These are phyloP conservation scores for Candida mattraensis DNA, from an alignment of 805 yeast species.

Conservation along the genomic window DNA sequence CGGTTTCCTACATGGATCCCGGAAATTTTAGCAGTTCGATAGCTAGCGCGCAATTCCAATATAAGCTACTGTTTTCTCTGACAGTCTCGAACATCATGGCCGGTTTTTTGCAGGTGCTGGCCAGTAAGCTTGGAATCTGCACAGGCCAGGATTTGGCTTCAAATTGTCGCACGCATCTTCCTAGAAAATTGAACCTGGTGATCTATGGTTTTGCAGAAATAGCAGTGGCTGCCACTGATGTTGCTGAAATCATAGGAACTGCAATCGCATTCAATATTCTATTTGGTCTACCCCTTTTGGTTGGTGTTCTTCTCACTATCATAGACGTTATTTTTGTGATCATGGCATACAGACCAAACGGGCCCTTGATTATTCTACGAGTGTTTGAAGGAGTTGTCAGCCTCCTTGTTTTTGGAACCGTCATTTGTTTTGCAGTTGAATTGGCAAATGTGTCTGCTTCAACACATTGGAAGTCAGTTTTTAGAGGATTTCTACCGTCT, in stretches of 20 bases:
- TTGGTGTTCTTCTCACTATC: conserved; percentile 83
- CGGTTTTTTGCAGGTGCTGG: conserved; percentile 77
- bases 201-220: conserved; percentile 80
- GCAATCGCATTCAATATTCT: conserved; percentile 89
- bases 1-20: conserved; percentile 96
- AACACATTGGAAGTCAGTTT: conserved; percentile 56
- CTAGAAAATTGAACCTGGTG: conserved; percentile 55
- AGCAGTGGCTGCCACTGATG: conserved; percentile 92
- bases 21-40: conserved; percentile 96
- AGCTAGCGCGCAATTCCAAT: conserved; percentile 73
- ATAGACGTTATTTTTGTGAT: conserved; percentile 83
- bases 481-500: conserved; percentile 66
- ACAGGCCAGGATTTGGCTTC: conserved; percentile 93
- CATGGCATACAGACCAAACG: conserved; percentile 83
- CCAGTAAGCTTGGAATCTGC: conserved; percentile 88
- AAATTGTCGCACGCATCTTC: conserved; percentile 75
- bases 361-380: conserved; percentile 75
- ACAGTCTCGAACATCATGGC: conserved; percentile 83
- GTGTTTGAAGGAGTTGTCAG: conserved; percentile 83
- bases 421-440: conserved; percentile 80
- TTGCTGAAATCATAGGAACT: conserved; percentile 98
- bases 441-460: conserved; percentile 63
- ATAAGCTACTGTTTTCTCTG: conserved; percentile 74
- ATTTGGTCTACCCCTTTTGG: conserved; percentile 72
- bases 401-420: conserved; percentile 74